Evolutionary conservation across 805 yeast genomes (phyloP).

Genomic region (Naumovozyma dairenensis): DNA sequence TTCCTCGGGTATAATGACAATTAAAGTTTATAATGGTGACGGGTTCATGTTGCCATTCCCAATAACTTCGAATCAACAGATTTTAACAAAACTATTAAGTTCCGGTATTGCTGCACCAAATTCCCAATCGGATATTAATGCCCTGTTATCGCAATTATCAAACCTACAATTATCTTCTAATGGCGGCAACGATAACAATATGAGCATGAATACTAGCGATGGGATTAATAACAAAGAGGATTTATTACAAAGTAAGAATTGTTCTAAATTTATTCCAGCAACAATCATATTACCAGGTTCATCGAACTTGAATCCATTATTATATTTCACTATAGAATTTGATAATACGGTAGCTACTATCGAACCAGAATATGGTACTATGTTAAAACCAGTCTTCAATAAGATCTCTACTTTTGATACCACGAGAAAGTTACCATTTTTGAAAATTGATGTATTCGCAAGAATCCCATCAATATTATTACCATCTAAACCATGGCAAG

Average conservation of each 20-base stretch:
- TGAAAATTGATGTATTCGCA: slow-evolving; percentile 70
- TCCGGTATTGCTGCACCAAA: slow-evolving; percentile 34
- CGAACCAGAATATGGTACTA: slow-evolving; percentile 78
- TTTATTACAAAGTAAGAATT: slow-evolving; percentile 25
- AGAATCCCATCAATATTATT: slow-evolving; percentile 60
- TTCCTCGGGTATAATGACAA: slow-evolving; percentile 55
- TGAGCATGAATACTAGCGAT: no score
- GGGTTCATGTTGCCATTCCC: slow-evolving; percentile 63
- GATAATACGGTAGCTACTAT: slow-evolving; percentile 88
- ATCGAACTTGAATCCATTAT: slow-evolving; percentile 51
- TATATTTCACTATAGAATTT: slow-evolving; percentile 83
- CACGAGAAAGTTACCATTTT: slow-evolving; percentile 45
- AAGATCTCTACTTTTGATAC: slow-evolving; percentile 89
- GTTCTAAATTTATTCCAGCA: slow-evolving; percentile 38
- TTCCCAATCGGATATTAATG: slow-evolving; percentile 16
- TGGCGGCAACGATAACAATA: slow-evolving; percentile 31
- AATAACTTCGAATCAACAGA: slow-evolving; percentile 52
- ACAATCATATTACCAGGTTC: slow-evolving; percentile 46
- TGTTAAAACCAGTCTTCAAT: slow-evolving; percentile 72
- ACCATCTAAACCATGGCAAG: slow-evolving; percentile 33
- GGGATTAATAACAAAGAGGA: no score
- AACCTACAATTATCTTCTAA: slow-evolving; percentile 19
- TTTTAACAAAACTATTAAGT: slow-evolving; percentile 54
- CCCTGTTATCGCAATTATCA: slow-evolving; percentile 20
- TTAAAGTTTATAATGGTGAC: slow-evolving; percentile 64